Percentiles rank a stretch among this genome's conserved stretches.
These are phyloP conservation scores for Fusarium nodosum DNA, from an alignment of 2,329 filamentous ascomycete species.

Conservation along the genomic window DNA sequence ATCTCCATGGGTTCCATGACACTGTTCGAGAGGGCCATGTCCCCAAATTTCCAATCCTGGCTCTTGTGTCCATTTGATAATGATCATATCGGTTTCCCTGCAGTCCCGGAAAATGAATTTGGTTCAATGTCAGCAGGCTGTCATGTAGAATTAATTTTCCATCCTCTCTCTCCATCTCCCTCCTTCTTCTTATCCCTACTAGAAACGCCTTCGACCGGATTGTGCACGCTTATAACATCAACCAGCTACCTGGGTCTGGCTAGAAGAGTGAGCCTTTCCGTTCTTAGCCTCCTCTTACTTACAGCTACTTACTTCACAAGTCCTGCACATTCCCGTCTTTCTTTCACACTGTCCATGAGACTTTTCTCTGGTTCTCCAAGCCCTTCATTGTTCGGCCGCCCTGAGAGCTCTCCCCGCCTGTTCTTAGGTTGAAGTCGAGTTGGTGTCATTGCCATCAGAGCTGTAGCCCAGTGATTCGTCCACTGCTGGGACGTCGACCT, in stretches of 20 bases:
- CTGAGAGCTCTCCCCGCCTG: constrained; percentile 41
- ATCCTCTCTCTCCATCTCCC: not conserved
- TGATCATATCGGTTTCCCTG: constrained; percentile 37
- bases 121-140: constrained; percentile 18
- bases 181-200: not conserved
- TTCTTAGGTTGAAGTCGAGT: constrained; percentile 25
- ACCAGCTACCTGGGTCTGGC: constrained; percentile 23
- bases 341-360: constrained; percentile 37
- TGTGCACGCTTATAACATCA: constrained; percentile 14
- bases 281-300: constrained; percentile 12
- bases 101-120: constrained; percentile 30
- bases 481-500: constrained; percentile 26
- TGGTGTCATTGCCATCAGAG: constrained; percentile 22
- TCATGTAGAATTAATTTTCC: constrained; percentile 1
- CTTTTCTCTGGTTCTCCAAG: constrained; percentile 28
- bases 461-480: constrained; percentile 24
- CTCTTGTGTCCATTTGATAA: constrained; percentile 32
- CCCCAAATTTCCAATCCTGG: constrained; percentile 42
- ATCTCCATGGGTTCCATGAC: constrained; percentile 39
- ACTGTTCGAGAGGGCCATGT: constrained; percentile 14
- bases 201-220: constrained; percentile 1
- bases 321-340: constrained; percentile 31
- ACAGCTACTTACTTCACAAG: constrained; percentile 23
- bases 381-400: constrained; percentile 31
- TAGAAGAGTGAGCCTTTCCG: constrained; percentile 14